Conservation (phyloP, 2,329 filamentous ascomycete species). For the Cladophialophora yegresii region DNA sequence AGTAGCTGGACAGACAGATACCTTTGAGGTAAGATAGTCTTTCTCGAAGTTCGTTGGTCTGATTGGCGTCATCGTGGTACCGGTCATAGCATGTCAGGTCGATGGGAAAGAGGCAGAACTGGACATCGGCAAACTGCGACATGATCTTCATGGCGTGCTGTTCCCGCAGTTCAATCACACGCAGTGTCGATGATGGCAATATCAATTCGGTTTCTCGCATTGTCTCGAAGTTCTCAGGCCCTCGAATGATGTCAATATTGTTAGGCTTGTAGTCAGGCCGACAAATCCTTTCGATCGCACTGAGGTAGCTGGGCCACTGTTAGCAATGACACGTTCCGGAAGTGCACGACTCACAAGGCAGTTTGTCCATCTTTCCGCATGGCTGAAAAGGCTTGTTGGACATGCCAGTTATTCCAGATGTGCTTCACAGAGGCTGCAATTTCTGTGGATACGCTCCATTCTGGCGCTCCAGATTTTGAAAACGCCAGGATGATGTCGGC, state of each 20-base stretch:
- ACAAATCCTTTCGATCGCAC: slow-evolving; percentile 25
- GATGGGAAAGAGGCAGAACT: slow-evolving; percentile 28
- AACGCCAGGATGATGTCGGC: slow-evolving; percentile 19
- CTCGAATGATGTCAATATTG: slow-evolving; percentile 27
- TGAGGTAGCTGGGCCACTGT: slow-evolving; percentile 22
- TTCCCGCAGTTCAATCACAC: slow-evolving; percentile 24
- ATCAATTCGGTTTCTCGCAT: slow-evolving; percentile 29
- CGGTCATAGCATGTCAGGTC: slow-evolving; percentile 31
- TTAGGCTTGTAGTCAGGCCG: slow-evolving; percentile 25
- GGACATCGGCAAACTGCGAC: slow-evolving; percentile 27
- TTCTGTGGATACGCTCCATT: slow-evolving; percentile 16
- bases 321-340: not conserved
- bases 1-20: slow-evolving; percentile 17
- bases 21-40: slow-evolving; percentile 18
- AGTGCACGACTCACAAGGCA: slow-evolving; percentile 19
- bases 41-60: slow-evolving; percentile 24
- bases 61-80: slow-evolving; percentile 13
- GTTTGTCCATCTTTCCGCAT: slow-evolving; percentile 26
- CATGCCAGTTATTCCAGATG: slow-evolving; percentile 27
- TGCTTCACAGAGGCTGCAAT: slow-evolving; percentile 17
- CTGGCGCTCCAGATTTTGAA: slow-evolving; percentile 16
- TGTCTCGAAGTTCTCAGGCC: slow-evolving; percentile 22
- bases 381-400: slow-evolving; percentile 20
- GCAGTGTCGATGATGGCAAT: slow-evolving; percentile 17
- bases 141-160: slow-evolving; percentile 20